Evolutionary conservation across 2,329 filamentous ascomycete genomes (phyloP).

Genomic region (Helotiales sp.): DNA sequence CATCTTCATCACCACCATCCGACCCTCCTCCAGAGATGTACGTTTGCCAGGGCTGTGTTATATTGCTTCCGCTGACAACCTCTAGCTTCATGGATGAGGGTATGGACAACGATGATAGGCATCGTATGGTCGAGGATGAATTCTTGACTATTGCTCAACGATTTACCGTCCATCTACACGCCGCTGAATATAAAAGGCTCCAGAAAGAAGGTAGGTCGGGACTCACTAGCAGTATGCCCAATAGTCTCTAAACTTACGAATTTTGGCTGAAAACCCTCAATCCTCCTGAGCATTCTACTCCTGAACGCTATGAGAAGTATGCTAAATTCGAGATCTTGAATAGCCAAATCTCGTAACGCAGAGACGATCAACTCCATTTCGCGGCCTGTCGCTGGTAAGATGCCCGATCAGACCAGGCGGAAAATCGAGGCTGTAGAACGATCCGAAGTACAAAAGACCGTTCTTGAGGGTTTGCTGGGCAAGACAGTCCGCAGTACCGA

Average conservation of each 20-base stretch:
- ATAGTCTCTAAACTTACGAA: too few relatives aligned
- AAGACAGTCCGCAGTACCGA: conserved; percentile 24
- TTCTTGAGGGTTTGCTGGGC: conserved; percentile 26
- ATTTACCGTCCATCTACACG: conserved; percentile 75
- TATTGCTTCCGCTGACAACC: conserved; percentile 13
- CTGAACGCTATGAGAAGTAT: too few relatives aligned
- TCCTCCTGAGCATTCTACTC: too few relatives aligned
- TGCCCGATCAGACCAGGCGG: conserved; percentile 32
- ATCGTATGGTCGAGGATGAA: conserved; percentile 84
- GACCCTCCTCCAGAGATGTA: conserved; percentile 49
- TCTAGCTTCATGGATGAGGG: conserved; percentile 58
- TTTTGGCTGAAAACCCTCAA: too few relatives aligned
- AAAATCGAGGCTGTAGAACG: conserved; percentile 37
- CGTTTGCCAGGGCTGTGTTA: conserved; percentile 5
- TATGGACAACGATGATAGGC: conserved; percentile 67
- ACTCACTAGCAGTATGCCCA: too few relatives aligned
- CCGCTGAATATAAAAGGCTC: conserved; percentile 72
- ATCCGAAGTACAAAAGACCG: conserved; percentile 39
- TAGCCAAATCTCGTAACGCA: conserved; percentile 55
- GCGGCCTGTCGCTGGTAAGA: conserved; percentile 38
- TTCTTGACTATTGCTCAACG: conserved; percentile 64
- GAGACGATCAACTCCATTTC: conserved; percentile 42
- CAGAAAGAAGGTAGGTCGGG: too few relatives aligned
- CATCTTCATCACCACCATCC: conserved; percentile 54
- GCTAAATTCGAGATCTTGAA: too few relatives aligned